Base-by-base conservation (phyloP, 169 alveolate species). In the Cryptosporidium muris region DNA sequence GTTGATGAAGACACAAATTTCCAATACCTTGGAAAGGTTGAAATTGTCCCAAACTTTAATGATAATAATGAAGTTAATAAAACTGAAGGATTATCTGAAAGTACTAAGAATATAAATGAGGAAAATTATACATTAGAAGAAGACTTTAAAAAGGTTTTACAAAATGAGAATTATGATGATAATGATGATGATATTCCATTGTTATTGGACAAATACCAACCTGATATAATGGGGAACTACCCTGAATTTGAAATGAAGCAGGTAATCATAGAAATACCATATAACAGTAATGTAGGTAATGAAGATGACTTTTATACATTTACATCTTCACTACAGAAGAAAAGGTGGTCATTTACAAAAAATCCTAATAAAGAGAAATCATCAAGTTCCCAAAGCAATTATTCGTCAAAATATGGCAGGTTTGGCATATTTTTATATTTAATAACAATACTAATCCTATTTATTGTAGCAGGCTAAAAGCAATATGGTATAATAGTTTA, bases 241-340 rank as follows among this genome's bases (percentile, higher is more conserved):
- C 85, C 85, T 12, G 85, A 74, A 60, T 74, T 74, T 51, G 60
- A 74, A 58, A 74, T 74, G 85, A 54, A 66, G 1, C 62, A 66
- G 54, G 9, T 66, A 5, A 16, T 53, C 5, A 51, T 53, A 25
- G 65, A 60, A 16, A 60, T 34, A 11, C 25, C 25, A 60, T 25
- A 34, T 4, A 47, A 60, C 11, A 36, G 38, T 60, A 38, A 60
- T 25, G 25, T 12, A 36, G 12, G 25, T 25, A 25, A 25, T 25
- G 25, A 16, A 11, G 47, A 38, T 38, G 11, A 60, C 38, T 60
- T 9, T n/a, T 16, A 60, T 3, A 5, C 38, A 16, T 60, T 16
- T 9, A 9, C 38, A 34, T 16, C 65, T 16, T 14, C 65, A 5
- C n/a, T 34, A 60, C 49, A 6, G 2, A 38, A 38, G 16, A 36